phyloP scores from a whole-genome alignment of 495 filamentous ascomycete genomes.

The Melanomma pulvis-pyrius region DNA sequence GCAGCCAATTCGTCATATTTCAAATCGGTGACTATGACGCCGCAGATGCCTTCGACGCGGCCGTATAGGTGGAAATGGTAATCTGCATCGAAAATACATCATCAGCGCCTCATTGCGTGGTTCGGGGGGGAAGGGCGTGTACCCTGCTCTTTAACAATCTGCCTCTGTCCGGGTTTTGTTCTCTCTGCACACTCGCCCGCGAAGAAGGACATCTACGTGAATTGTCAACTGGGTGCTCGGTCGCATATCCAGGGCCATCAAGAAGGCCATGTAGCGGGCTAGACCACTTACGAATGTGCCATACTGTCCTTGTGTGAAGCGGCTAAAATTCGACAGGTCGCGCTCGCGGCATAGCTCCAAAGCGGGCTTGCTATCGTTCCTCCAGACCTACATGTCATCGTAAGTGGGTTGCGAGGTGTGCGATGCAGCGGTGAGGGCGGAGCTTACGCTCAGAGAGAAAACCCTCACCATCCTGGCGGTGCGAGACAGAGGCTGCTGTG shows the following conservation, averaged over 20 bases:
- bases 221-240: neutral
- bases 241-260: no score
- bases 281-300: slow-evolving; percentile 52
- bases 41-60: slow-evolving; percentile 82
- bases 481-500: neutral
- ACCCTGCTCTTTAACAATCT: slow-evolving; percentile 90
- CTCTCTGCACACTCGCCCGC: slow-evolving; percentile 77
- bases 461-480: slow-evolving; percentile 84
- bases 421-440: slow-evolving; percentile 6
- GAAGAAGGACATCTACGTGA: slow-evolving; percentile 61
- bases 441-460: slow-evolving; percentile 84
- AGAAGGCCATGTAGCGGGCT: no score
- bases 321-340: slow-evolving; percentile 77
- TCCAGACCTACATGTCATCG: slow-evolving; percentile 64
- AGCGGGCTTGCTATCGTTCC: slow-evolving; percentile 74
- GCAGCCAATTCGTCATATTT: slow-evolving; percentile 87
- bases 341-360: slow-evolving; percentile 79
- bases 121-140: slow-evolving; percentile 12
- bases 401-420: slow-evolving; percentile 16
- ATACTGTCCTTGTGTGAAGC: slow-evolving; percentile 73
- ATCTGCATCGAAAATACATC: slow-evolving; percentile 44
- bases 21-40: slow-evolving; percentile 77
- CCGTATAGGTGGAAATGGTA: slow-evolving; percentile 90
- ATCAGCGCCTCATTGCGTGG: neutral
- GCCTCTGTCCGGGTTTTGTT: slow-evolving; percentile 81